Evolutionary conservation across 2,329 filamentous ascomycete genomes (phyloP).

Genomic region (Diaporthe humulicola): DNA sequence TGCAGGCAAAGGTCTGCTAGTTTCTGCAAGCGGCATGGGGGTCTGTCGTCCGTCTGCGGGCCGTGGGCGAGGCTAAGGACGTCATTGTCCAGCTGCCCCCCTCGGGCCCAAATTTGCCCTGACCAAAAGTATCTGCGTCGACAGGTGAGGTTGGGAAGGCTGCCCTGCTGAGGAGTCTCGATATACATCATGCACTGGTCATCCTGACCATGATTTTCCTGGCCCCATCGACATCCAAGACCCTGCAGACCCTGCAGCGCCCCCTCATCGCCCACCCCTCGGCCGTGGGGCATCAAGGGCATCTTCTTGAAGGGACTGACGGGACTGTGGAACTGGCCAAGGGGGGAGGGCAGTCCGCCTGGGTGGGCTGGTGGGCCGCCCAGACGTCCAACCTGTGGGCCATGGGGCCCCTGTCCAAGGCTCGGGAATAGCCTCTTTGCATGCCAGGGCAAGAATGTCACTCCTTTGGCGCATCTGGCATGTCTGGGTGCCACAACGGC

Average conservation of each 20-base stretch:
- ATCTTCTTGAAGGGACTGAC: background rate
- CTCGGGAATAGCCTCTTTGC: constrained; percentile 19
- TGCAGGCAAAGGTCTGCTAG: constrained; percentile 33
- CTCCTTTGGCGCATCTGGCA: background rate
- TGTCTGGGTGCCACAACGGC: constrained; percentile 2
- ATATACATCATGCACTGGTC: constrained; percentile 28
- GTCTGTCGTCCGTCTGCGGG: constrained; percentile 21
- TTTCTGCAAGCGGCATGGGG: constrained; percentile 38
- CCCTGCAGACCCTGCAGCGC: constrained; percentile 23
- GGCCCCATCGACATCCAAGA: background rate
- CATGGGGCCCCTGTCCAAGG: constrained; percentile 17
- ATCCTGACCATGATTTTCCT: background rate
- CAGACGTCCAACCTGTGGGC: constrained; percentile 11
- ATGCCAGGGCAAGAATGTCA: constrained; percentile 26
- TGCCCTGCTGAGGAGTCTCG: constrained; percentile 2
- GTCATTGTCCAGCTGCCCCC: constrained; percentile 30
- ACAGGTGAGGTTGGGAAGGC: background rate
- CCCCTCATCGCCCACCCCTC: constrained; percentile 20
- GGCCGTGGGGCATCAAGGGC: constrained; percentile 25
- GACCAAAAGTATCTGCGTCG: constrained; percentile 11
- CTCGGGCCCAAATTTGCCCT: background rate
- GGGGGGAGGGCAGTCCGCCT: background rate
- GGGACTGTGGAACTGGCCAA: background rate
- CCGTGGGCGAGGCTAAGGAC: constrained; percentile 32
- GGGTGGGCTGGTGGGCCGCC: constrained; percentile 28